Base-by-base conservation (phyloP, 2,329 filamentous ascomycete genomes). In the Fusarium torulosum region DNA sequence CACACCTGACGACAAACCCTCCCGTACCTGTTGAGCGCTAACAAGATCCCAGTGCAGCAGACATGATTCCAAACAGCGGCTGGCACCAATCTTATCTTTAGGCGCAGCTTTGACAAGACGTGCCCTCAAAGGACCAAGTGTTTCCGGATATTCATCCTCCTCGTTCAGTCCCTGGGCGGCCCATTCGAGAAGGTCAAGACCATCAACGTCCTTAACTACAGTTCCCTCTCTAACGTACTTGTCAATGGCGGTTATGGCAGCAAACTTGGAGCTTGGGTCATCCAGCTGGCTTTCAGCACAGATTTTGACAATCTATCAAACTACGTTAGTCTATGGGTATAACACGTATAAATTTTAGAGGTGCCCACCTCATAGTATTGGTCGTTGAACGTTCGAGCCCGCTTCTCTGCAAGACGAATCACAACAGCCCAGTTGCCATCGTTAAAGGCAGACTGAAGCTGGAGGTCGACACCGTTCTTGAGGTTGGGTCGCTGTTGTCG, bases 171-270 rank as follows among this genome's bases (percentile, higher is more conserved):
- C 79, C 4, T 75, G 75, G n/a, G 80, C 79, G 2, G 85, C 82
- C 81, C 85, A 87, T 64, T 88, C 86, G 23, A 86, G 82, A 20
- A 89, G 78, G 61, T 86, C 84, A 11, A 88, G 74, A 14, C 79
- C 77, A 54, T 86, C 84, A 4, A 80, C 75, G 63, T 88, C 86
- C 44, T 81, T 81, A 52, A 86, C 73, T 13, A 77, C 76, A 6
- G 77, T 80, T 52, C 79, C 80, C 49, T 85, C 82, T 61, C 80
- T 80, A 61, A 85, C 76, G 61, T 83, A 80, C 53, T 80, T 79
- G 59, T 83, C 79, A 5, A 86, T 76, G 9, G 80, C 78, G 8
- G 80, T 75, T 29, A 82, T 76, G 4, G 81, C 83, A 1, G 79
- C 78, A 15, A 79, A 79, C 68, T 82, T 83, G 54, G 84, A 81